A percentile compares a stretch with the other conserved stretches of the same genome.
phyloP scores from a whole-genome alignment of 352 stramenopile genomes.

The Phytophthora agathidicida region DNA sequence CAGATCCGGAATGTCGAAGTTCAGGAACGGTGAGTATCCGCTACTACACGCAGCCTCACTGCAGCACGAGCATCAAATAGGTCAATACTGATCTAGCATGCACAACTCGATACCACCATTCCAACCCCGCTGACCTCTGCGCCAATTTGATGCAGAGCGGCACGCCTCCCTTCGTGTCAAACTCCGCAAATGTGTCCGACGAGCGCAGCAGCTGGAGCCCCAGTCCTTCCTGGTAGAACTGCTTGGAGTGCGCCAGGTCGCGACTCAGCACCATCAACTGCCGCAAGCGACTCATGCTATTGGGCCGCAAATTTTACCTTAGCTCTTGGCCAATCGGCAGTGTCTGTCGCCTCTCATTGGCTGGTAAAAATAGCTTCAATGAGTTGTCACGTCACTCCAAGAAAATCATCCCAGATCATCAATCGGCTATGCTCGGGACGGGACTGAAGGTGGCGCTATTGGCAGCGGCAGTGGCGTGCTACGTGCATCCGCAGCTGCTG shows the following conservation, averaged over 20 bases:
- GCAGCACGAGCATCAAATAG: constrained; percentile 6
- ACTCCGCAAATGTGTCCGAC: constrained; percentile 87
- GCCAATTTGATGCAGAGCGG: constrained; percentile 84
- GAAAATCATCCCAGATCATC: constrained; percentile 10
- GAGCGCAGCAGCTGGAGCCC: constrained; percentile 73
- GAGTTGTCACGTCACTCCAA: constrained; percentile 9
- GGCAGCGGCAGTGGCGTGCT: constrained; percentile 49
- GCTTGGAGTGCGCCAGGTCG: constrained; percentile 76
- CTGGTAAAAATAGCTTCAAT: constrained; percentile 33
- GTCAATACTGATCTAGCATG: neutral
- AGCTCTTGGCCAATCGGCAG: constrained; percentile 19
- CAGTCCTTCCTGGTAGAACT: constrained; percentile 88
- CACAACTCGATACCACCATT: constrained; percentile 7
- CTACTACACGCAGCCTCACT: constrained; percentile 84
- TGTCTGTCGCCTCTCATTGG: neutral
- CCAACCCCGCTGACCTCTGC: constrained; percentile 53
- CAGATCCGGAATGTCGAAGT: constrained; percentile 91
- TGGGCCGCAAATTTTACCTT: neutral
- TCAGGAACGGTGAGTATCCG: constrained; percentile 92
- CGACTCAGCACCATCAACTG: constrained; percentile 87
- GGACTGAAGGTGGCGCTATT: constrained; percentile 48
- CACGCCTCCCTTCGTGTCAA: constrained; percentile 65
- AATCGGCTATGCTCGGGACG: constrained; percentile 30
- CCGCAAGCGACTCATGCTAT: constrained; percentile 65
- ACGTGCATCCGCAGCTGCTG: constrained; percentile 54